Conservation (phyloP, 2,329 filamentous ascomycete species). For the Sarocladiaceae sp. region DNA sequence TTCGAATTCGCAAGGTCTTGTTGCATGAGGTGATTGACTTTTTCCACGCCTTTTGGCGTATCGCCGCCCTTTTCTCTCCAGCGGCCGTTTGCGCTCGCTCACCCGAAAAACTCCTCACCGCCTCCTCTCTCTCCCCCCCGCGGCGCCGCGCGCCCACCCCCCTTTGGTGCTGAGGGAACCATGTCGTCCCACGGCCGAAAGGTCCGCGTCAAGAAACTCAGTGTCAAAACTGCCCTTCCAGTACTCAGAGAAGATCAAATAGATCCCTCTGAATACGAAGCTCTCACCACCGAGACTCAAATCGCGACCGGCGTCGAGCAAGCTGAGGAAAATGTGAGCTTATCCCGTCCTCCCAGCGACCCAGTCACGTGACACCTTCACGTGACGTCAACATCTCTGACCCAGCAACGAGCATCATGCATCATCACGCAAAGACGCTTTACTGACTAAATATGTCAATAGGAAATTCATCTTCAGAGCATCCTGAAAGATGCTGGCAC, state of each 20-base stretch:
- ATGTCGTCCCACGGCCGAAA: constrained; percentile 54
- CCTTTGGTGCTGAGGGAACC: constrained; percentile 24
- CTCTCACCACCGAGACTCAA: constrained; percentile 73
- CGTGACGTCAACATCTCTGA: constrained; percentile 8
- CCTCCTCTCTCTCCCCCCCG: constrained; percentile 1
- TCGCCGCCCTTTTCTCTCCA: constrained; percentile 20
- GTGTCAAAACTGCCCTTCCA: constrained; percentile 78
- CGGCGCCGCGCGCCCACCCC: constrained; percentile 8
- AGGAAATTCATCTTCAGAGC: constrained; percentile 95
- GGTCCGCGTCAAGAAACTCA: constrained; percentile 85
- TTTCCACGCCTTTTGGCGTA: constrained; percentile 47
- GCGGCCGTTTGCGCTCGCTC: constrained; percentile 24
- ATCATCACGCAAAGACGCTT: neutral
- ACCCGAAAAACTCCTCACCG: constrained; percentile 19
- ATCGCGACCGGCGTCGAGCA: constrained; percentile 97
- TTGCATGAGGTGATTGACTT: constrained; percentile 59
- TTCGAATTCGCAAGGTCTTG: constrained; percentile 46
- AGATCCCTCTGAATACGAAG: constrained; percentile 79
- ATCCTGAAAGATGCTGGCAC: constrained; percentile 55
- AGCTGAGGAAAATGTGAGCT: constrained; percentile 91
- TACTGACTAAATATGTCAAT: constrained; percentile 24
- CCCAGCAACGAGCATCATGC: neutral
- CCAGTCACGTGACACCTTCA: constrained; percentile 36
- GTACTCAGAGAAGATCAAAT: constrained; percentile 88
- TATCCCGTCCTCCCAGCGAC: constrained; percentile 20